Base-by-base conservation (phyloP, 1,284 basidiomycete genomes). In the Puccinia polysora region DNA sequence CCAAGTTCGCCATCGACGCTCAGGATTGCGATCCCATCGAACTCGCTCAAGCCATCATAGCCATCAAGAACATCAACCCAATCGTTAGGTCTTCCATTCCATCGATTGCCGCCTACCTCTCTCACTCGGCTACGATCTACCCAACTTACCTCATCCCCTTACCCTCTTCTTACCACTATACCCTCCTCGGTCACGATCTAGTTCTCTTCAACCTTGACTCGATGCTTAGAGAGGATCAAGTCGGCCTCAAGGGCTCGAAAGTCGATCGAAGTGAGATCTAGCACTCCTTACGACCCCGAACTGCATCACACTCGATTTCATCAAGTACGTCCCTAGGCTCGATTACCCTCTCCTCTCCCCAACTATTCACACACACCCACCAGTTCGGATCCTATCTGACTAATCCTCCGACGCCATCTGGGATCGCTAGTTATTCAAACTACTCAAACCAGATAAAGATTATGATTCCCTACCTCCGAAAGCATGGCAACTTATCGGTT, bases 11-110 rank as follows among this genome's bases (percentile, higher is more conserved):
- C 25, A 20, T 59, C 7, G 23, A 4, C 25, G 45, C 38, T 7
- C 23, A 43, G 23, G 49, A 12, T 15, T 30, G 25, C 14, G 53
- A 58, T 32, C 25, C 55, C 23, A 55, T 43, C 8, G 65, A 68
- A 23, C 38, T 68, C 0, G 25, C 53, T 15, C 25, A 56, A 36
- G 65, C 65, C 15, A 68, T 68, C 23, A 15, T 59, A 36, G 40
- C 49, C 18, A 28, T 68, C 53, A 68, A 68, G 58, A n/a, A 18
- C 25, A 58, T 68, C 20, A 55, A 68, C 30, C 65, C 65, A n/a
- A 40, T 58, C 15, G 65, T 68, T 34, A 55, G 32, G 12, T 59
- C 34, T n/a, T 40, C 36, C 30, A 18, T 56, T 28, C 15, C 4
- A 28, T 7, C 53, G 8, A 8, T 18, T 56, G 18, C 30, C 53